Conservation (phyloP, 2,329 filamentous ascomycete species). For the Curvularia lunata region DNA sequence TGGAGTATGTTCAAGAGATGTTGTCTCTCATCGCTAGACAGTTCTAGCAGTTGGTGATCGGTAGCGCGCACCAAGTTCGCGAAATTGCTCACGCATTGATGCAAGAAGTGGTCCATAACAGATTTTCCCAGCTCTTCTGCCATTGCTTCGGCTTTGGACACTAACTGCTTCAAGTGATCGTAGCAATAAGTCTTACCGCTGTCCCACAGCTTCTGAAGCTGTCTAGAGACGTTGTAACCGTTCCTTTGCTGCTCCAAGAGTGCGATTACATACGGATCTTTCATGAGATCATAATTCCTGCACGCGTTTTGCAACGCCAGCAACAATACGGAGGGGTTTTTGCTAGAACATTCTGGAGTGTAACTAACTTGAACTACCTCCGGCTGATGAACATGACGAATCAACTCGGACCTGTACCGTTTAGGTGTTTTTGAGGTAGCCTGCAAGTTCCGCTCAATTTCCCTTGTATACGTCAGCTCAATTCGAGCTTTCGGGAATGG, state of each 20-base stretch:
- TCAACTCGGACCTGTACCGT: constrained; percentile 70
- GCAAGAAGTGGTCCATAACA: constrained; percentile 50
- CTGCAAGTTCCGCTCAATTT: constrained; percentile 73
- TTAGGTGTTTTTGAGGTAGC: constrained; percentile 73
- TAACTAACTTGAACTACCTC: constrained; percentile 54
- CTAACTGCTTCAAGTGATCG: constrained; percentile 48
- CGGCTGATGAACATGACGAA: constrained; percentile 72
- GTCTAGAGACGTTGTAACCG: constrained; percentile 30
- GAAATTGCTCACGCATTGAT: constrained; percentile 45
- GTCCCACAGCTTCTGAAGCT: constrained; percentile 35
- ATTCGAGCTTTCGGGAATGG: not conserved
- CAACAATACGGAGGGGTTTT: constrained; percentile 21
- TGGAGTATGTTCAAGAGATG: constrained; percentile 39
- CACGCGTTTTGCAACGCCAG: constrained; percentile 26
- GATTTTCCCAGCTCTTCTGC: constrained; percentile 48
- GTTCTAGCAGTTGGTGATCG: constrained; percentile 39
- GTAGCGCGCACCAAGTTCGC: constrained; percentile 18
- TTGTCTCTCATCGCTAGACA: constrained; percentile 43
- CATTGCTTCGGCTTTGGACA: constrained; percentile 42
- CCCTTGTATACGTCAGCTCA: constrained; percentile 40
- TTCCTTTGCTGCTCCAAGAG: constrained; percentile 33
- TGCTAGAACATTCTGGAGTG: constrained; percentile 21
- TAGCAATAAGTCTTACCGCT: constrained; percentile 50
- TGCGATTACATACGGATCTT: constrained; percentile 51
- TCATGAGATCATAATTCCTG: constrained; percentile 41